phyloP scores from a whole-genome alignment of 176 grass and related monocot species.

The Neostapfia colusana region DNA sequence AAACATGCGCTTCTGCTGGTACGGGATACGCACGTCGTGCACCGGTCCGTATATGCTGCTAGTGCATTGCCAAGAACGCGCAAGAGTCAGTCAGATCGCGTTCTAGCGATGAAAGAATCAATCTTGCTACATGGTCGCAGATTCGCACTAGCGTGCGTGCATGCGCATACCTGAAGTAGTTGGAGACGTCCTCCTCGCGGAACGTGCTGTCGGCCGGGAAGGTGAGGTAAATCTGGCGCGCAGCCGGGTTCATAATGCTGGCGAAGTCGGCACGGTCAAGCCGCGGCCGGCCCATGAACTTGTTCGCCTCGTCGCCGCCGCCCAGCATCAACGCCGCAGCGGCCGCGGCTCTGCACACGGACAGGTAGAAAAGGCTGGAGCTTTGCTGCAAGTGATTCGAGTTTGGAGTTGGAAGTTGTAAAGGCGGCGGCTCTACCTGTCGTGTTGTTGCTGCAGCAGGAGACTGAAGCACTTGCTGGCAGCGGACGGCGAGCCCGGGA shows the following conservation, averaged over 20 bases:
- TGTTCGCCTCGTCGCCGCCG: conserved; percentile 57
- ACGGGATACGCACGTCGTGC: conserved; percentile 92
- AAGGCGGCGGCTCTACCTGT: conserved; percentile 54
- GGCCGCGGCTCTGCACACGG: conserved; percentile 51
- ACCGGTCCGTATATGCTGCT: conserved; percentile 77
- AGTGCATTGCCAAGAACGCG: conserved; percentile 17
- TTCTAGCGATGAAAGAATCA: not conserved
- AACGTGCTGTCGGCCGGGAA: conserved; percentile 86
- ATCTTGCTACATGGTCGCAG: not conserved
- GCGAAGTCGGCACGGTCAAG: conserved; percentile 62
- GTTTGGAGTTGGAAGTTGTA: not conserved
- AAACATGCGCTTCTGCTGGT: conserved; percentile 97
- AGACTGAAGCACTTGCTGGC: conserved; percentile 78
- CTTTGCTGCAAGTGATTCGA: conserved; percentile 4
- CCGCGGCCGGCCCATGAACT: conserved; percentile 63
- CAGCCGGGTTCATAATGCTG: conserved; percentile 64
- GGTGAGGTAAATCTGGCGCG: conserved; percentile 82
- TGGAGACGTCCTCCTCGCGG: conserved; percentile 80
- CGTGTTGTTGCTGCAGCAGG: conserved; percentile 63
- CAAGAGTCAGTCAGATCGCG: not conserved
- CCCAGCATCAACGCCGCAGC: conserved; percentile 61
- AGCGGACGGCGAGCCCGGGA: conserved; percentile 65
- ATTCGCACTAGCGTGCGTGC: not conserved
- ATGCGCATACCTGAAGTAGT: conserved; percentile 67
- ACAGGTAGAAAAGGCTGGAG: conserved; percentile 3